Evolutionary conservation across 768 basidiomycete species (phyloP), one percentile per base, ranked within the genome.

Genomic region (Phaffia tasmanica): DNA sequence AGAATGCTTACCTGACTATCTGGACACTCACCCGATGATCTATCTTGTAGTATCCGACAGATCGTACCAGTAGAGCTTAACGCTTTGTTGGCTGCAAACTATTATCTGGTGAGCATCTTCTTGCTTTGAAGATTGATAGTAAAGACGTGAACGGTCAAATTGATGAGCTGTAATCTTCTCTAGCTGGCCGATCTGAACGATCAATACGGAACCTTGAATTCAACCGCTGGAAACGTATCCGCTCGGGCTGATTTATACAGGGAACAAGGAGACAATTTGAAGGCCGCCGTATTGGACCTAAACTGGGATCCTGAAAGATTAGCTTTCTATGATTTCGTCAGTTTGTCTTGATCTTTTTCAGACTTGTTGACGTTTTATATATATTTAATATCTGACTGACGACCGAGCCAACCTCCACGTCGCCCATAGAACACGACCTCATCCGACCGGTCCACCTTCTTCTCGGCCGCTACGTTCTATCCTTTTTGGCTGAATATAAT

Each of bases 251-350:
- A 77, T 2, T 74, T 76, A 30, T 89, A 92, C 72, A 78, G 75
- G 21, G 71, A 79, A 27, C 79, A 81, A 2, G 89, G 90, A 0
- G 75, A 80, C 0, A 76, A 77, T 9, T 77, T 89, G 53, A 82
- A 83, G 65, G 79, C 77, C 25, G 91, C 85, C 0, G 83, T 95
- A 68, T 78, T 95, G 47, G 93, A 97, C 74, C 81, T 95, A 11
- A 79, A 84, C 76, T 95, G 92, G 91, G 87, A 94, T 73, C 70
- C 83, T 0, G 76, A 79, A 0, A 76, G 75, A 67, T 79, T 89
- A n/a, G 86, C 86, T 0, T 94, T 93, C 77, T 93, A 93, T 72
- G 92, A 94, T 76, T 95, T 87, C 77, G 58, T 59, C n/a, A 29
- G 58, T 32, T 21, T 53, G 5, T 53, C 16, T 8, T 53, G 6